Base-by-base conservation (phyloP, 2,329 filamentous ascomycete genomes). In the Cordyceps militaris region DNA sequence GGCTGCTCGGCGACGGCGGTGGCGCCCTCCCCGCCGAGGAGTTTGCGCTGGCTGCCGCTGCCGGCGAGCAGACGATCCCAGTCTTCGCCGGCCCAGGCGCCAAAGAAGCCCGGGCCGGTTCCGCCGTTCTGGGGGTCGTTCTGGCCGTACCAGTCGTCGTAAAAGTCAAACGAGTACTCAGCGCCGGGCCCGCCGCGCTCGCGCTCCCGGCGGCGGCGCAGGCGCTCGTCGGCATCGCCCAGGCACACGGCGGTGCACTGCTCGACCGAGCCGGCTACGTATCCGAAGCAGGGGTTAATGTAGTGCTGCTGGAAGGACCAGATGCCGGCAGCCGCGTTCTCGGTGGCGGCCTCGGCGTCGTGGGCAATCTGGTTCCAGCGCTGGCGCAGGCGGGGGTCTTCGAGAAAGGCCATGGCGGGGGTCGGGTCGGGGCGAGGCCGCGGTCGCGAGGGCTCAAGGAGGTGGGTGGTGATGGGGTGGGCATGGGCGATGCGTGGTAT, bases 131-230 rank as follows among this genome's bases (percentile, higher is more conserved):
- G 77, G 52, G 82, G 80, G 30, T 68, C 67, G 53, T 74, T 76
- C 50, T 83, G 80, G 57, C 81, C 78, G 61, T 96, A 91, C 93
- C 93, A 97, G 72, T 97, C 93, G 72, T 97, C 93, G 75, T 97
- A 97, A 70, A 97, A 97, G 71, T 97, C 93, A 69, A 97, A 97
- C 66, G 84, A 92, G 66, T 88, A 83, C 72, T 97, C 92, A 28
- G 91, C 88, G 53, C 84, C 73, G 2, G 83, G 84, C 60, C 75
- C 73, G 24, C 76, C 74, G 9, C 80, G 76, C 21, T 81, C 80
- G 46, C 87, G 82, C 65, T 91, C 85, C 61, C 86, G 78, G 47
- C 77, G 74, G 58, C 89, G 84, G 30, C 89, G 84, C 50, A 84
- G 76, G 59, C 88, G 85, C 68, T 93, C 89, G 64, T 92, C 88